phyloP scores from a whole-genome alignment of 2,329 filamentous ascomycete genomes.

The Penicillium freii region DNA sequence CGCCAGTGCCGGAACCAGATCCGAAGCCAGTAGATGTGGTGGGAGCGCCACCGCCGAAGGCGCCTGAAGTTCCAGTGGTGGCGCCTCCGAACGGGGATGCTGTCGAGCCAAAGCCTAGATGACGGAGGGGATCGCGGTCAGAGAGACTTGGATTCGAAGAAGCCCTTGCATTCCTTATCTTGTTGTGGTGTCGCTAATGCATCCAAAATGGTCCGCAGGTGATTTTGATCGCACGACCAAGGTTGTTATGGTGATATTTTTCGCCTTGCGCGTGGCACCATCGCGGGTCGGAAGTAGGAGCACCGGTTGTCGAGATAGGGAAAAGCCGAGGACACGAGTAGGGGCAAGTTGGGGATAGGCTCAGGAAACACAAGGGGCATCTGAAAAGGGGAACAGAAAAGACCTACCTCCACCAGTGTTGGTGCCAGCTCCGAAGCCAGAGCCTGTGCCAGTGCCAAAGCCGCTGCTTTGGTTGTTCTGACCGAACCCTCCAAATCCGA shows the following conservation, averaged over 20 bases:
- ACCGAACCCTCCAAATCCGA: conserved; percentile 59
- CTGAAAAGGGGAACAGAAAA: conserved; percentile 8
- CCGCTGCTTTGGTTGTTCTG: conserved; percentile 51
- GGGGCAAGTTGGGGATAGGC: conserved; percentile 5
- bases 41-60: conserved; percentile 31
- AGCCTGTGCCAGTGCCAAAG: conserved; percentile 41
- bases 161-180: conserved; percentile 32
- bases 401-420: conserved; percentile 40
- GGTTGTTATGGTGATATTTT: conserved; percentile 10
- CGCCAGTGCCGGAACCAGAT: conserved; percentile 29
- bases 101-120: conserved; percentile 44
- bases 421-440: conserved; percentile 34
- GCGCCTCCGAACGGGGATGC: conserved; percentile 39
- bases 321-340: conserved; percentile 16
- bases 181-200: conserved; percentile 29
- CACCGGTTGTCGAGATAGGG: conserved; percentile 22
- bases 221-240: conserved; percentile 14
- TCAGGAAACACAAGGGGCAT: conserved; percentile 5
- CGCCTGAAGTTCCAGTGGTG: conserved; percentile 29
- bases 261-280: conserved; percentile 24
- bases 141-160: conserved; percentile 35
- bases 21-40: conserved; percentile 41
- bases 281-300: conserved; percentile 33
- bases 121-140: conserved; percentile 39
- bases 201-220: conserved; percentile 26